Conservation (phyloP, 2,329 filamentous ascomycete species). For the Rhynchosporium agropyri region DNA sequence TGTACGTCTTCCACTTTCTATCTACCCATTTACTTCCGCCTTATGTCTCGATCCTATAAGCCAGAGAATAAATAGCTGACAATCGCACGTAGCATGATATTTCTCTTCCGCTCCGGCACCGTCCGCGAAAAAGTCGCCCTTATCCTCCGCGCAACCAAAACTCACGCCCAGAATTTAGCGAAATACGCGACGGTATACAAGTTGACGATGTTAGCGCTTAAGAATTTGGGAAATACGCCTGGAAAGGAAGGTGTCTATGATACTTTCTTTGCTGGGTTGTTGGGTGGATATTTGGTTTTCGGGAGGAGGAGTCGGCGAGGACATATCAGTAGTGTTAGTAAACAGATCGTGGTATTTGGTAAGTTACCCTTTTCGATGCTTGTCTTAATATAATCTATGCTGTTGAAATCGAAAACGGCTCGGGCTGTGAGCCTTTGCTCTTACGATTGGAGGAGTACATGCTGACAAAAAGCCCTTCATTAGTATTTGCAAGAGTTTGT, state of each 20-base stretch:
- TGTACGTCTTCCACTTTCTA: conserved; percentile 52
- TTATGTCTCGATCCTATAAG: neutral
- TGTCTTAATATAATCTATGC: too few relatives aligned
- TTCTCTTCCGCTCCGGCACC: conserved; percentile 90
- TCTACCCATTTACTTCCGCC: neutral
- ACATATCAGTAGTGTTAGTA: conserved; percentile 77
- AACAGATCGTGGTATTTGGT: conserved; percentile 94
- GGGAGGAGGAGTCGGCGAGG: conserved; percentile 67
- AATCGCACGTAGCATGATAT: conserved; percentile 72
- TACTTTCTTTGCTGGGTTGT: conserved; percentile 80
- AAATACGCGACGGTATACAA: conserved; percentile 94
- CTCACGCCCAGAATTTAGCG: conserved; percentile 89
- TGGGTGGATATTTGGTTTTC: conserved; percentile 93
- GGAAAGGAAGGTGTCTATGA: conserved; percentile 76
- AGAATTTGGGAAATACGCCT: conserved; percentile 58
- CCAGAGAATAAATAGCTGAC: neutral
- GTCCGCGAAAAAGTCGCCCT: conserved; percentile 75
- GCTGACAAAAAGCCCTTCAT: neutral
- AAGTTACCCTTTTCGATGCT: conserved; percentile 4
- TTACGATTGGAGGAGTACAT: too few relatives aligned
- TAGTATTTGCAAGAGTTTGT: conserved; percentile 85
- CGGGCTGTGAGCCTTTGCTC: too few relatives aligned
- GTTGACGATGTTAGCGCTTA: conserved; percentile 73
- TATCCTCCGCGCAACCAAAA: conserved; percentile 82
- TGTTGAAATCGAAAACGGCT: too few relatives aligned